Base-by-base conservation (phyloP, 371 early-diverging fungal species). In the Dentiscutata heterogama region DNA sequence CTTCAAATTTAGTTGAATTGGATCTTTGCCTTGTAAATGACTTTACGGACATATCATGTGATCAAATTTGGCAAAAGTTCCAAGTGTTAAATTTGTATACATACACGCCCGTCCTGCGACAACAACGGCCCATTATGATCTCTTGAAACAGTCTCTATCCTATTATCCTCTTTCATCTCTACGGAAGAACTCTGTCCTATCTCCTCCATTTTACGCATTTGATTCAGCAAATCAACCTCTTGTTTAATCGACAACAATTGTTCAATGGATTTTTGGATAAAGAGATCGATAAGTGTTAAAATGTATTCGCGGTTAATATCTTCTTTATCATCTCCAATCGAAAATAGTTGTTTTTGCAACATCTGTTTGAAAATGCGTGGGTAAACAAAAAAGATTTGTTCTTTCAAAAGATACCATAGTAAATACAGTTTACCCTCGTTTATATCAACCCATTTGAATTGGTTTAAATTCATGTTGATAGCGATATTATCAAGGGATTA, bases 141-240 rank as follows among this genome's bases (percentile, higher is more conserved):
- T 16, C 79, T 86, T 20, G 87, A 81, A 39, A 83, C 53, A 79
- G 16, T 88, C 85, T 42, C 78, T 82, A 79, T 87, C 86, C 2
- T 79, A 65, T 68, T 78, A 70, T 61, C 83, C 71, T 67, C 78
- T 60, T n/a, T 83, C 80, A 31, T 16, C 3, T 56, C 31, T 20
- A 53, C 16, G 2, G 22, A 46, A 53, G 68, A 61, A 39, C 80
- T 65, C 20, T 58, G 73, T 61, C 85, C 83, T 72, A 86, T 82
- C 22, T 84, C 84, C 82, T 89, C 90, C 29, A 82, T 84, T 70
- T 90, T 86, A 63, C 86, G 88, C 92, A 91, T 91, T 81, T 91
- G 86, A 79, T 93, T 89, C 22, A 96, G 86, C 90, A 96, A 88
- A 16, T 91, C 91, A 20, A 90, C 78, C 82, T 97, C 97, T 79